Evolutionary conservation across 495 filamentous ascomycete species (phyloP).

Genomic region (Parachaetomium inaequale): DNA sequence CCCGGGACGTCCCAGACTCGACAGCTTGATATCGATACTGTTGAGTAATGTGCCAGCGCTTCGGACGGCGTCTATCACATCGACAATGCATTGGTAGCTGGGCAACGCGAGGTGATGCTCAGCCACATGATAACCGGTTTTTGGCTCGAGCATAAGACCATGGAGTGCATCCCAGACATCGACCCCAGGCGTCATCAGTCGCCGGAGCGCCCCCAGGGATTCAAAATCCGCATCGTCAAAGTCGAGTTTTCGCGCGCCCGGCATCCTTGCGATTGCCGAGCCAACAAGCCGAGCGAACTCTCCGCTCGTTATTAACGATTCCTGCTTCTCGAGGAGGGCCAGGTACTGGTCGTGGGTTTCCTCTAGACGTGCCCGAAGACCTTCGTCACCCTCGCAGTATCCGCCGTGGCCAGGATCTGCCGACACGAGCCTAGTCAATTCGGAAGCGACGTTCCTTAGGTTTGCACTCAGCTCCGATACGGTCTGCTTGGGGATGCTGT

Average conservation of each 20-base stretch:
- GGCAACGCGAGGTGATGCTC: not conserved
- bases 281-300: not conserved
- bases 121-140: not conserved
- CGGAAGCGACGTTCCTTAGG: not conserved
- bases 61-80: not conserved
- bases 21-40: not conserved
- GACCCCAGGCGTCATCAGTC: not conserved
- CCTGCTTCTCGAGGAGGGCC: slow-evolving; percentile 2
- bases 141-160: not conserved
- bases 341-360: slow-evolving; percentile 8
- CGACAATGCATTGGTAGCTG: not conserved
- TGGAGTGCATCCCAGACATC: slow-evolving; percentile 1
- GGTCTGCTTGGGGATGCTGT: too few species aligned
- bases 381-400: not conserved
- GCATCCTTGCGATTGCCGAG: slow-evolving; percentile 16
- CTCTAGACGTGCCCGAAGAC: not conserved
- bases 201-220: not conserved
- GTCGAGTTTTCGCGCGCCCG: not conserved
- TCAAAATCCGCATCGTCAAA: not conserved
- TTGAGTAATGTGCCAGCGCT: not conserved
- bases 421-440: not conserved
- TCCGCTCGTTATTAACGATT: not conserved
- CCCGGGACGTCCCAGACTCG: not conserved
- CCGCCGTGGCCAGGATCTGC: not conserved
- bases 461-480: not conserved